Evolutionary conservation across 148 eudicot species (phyloP).

Genomic region (Bassia scoparia): DNA sequence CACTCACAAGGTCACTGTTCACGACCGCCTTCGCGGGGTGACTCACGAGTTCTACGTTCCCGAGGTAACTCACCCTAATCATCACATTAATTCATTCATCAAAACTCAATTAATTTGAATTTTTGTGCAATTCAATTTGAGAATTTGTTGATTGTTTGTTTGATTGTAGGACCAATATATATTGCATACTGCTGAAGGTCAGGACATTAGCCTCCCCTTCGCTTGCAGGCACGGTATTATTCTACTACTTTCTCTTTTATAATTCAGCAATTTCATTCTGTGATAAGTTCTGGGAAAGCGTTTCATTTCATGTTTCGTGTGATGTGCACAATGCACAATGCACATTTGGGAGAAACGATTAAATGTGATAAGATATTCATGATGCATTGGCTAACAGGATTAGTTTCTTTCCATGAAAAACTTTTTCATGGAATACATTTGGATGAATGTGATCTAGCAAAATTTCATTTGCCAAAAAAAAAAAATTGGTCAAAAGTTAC

Average conservation of each 20-base stretch:
- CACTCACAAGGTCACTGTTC: slow-evolving; percentile 73
- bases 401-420: no score
- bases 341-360: no score
- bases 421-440: no score
- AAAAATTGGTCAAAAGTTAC: no score
- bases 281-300: no score
- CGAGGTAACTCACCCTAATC: slow-evolving; percentile 50
- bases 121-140: not conserved
- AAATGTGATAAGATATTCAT: no score
- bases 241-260: not conserved
- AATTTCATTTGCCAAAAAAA: no score
- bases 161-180: slow-evolving; percentile 74
- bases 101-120: not conserved
- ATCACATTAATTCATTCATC: no score
- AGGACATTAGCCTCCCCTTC: slow-evolving; percentile 75
- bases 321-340: no score
- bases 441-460: no score
- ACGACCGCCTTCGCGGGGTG: slow-evolving; percentile 66
- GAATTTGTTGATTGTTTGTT: not conserved
- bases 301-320: no score
- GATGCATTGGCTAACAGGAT: no score
- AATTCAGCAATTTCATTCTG: not conserved
- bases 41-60: slow-evolving; percentile 82
- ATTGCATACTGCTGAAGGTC: slow-evolving; percentile 87
- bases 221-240: slow-evolving; percentile 96